A percentile compares a stretch with the other conserved stretches of the same genome.
phyloP scores from a whole-genome alignment of 176 grass and related monocot genomes.

The Rhynchospora tenuis region DNA sequence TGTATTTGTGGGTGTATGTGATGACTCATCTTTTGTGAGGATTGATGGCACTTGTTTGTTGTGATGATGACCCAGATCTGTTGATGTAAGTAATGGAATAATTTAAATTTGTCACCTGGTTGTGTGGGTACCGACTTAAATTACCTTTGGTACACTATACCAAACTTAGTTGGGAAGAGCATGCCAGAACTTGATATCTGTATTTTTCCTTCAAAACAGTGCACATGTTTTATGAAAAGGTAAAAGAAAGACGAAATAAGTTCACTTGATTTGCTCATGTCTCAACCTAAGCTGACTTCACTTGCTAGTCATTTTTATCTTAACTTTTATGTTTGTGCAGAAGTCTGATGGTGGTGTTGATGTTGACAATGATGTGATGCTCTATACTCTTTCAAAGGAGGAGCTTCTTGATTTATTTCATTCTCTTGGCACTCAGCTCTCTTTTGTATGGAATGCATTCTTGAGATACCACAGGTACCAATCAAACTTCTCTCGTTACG shows the following conservation, averaged over 20 bases:
- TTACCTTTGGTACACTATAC: neutral
- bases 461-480: constrained; percentile 79
- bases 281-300: constrained; percentile 20
- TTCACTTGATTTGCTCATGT: neutral
- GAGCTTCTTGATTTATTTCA: constrained; percentile 65
- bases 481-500: constrained; percentile 4
- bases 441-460: constrained; percentile 86
- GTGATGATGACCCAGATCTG: neutral
- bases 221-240: neutral
- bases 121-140: neutral
- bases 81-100: neutral
- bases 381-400: constrained; percentile 69
- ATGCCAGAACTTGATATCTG: neutral
- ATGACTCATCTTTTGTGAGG: neutral
- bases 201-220: neutral
- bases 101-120: neutral
- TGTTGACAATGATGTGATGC: constrained; percentile 45
- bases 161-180: neutral
- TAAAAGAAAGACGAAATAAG: neutral
- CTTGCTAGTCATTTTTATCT: constrained; percentile 21
- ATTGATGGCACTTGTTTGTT: neutral
- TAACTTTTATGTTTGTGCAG: constrained; percentile 38
- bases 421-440: constrained; percentile 58
- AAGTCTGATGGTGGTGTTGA: constrained; percentile 46
- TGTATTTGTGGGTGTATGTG: neutral